These are phyloP conservation scores for Hygrophila difformis DNA, from an alignment of 257 asterid species.

Conservation along the genomic window DNA sequence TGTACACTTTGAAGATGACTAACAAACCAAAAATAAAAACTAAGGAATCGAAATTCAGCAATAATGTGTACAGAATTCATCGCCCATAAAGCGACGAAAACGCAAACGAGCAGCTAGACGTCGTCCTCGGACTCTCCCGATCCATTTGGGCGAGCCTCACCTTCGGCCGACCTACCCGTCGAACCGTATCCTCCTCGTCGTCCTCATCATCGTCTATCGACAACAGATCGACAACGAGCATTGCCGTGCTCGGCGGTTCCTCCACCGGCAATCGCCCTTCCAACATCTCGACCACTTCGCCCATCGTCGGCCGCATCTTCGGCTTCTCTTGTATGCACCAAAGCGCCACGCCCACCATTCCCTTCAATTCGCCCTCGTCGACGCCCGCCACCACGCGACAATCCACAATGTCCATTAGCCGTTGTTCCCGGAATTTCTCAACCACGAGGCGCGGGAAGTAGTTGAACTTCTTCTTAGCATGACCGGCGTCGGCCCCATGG, in stretches of 20 bases:
- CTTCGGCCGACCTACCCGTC: too few relatives aligned
- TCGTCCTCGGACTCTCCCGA: too few relatives aligned
- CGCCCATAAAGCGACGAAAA: too few relatives aligned
- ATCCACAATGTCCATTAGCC: conserved; percentile 39
- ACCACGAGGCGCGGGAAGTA: conserved; percentile 33
- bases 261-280: conserved; percentile 35
- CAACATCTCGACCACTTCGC: conserved; percentile 44
- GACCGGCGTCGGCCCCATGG: neutral
- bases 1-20: too few relatives aligned
- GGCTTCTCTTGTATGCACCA: conserved; percentile 58
- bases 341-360: conserved; percentile 29
- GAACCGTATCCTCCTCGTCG: neutral
- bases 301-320: conserved; percentile 41
- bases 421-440: conserved; percentile 36
- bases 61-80: too few relatives aligned
- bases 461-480: conserved; percentile 22
- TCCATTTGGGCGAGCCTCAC: too few relatives aligned
- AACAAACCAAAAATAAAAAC: too few relatives aligned
- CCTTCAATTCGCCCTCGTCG: conserved; percentile 26
- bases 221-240: conserved; percentile 28
- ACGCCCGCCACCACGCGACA: conserved; percentile 24
- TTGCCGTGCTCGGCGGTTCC: conserved; percentile 30
- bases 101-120: too few relatives aligned
- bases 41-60: too few relatives aligned
- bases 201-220: conserved; percentile 16